These are phyloP conservation scores for Termitomyces sp. DNA, from an alignment of 768 basidiomycete genomes.

Conservation along the genomic window DNA sequence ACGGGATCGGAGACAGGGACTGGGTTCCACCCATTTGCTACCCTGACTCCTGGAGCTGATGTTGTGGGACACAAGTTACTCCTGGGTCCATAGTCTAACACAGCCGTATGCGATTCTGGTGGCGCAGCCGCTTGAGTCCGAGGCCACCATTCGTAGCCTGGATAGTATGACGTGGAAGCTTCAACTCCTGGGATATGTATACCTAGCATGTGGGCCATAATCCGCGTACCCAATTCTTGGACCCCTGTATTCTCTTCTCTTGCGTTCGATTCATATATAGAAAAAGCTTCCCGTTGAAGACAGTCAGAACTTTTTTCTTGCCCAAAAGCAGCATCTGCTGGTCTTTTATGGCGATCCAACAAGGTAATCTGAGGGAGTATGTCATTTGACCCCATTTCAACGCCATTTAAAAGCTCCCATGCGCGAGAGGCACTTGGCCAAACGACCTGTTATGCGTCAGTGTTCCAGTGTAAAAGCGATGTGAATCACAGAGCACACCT, in stretches of 20 bases:
- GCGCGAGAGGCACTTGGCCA: conserved; percentile 71
- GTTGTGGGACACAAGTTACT: background rate
- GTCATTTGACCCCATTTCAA: conserved; percentile 46
- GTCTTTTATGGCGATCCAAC: conserved; percentile 47
- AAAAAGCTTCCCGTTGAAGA: conserved; percentile 34
- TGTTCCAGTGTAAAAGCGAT: conserved; percentile 2
- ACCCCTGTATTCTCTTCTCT: conserved; percentile 36
- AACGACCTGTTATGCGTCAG: conserved; percentile 28
- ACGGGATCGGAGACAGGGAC: conserved; percentile 9
- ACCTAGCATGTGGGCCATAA: conserved; percentile 72
- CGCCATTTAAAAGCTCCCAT: conserved; percentile 63
- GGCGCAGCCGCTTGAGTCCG: conserved; percentile 27
- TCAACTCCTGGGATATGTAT: conserved; percentile 61
- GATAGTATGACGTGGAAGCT: conserved; percentile 48
- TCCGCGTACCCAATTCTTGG: conserved; percentile 56
- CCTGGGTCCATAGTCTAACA: conserved; percentile 6
- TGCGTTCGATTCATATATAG: conserved; percentile 17
- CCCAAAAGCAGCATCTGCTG: conserved; percentile 59
- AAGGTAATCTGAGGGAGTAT: conserved; percentile 29
- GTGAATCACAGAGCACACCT: conserved; percentile 33
- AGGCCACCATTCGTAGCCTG: conserved; percentile 67
- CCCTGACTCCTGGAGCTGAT: background rate
- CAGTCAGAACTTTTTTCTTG: conserved; percentile 43
- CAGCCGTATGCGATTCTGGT: conserved; percentile 14
- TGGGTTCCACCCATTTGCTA: conserved; percentile 9